Evolutionary conservation across 2,329 filamentous ascomycete genomes (phyloP).

Genomic region (Colletotrichum sp.): DNA sequence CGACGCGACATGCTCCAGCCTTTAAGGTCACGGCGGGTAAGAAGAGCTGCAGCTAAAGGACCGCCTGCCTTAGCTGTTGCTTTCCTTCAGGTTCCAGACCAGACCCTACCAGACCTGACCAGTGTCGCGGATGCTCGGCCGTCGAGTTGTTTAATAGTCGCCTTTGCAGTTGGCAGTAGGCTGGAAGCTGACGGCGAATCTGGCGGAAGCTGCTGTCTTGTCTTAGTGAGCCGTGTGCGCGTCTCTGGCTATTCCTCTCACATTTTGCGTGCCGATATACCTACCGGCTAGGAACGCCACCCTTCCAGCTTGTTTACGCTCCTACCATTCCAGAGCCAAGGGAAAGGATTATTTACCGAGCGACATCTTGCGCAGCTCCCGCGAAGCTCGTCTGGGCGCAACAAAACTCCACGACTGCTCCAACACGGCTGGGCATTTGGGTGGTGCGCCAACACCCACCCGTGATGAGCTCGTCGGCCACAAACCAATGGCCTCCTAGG

Average conservation of each 20-base stretch:
- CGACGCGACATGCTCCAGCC: slow-evolving; percentile 2
- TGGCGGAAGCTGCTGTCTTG: not conserved
- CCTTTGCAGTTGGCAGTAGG: slow-evolving; percentile 4
- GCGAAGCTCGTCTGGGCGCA: slow-evolving; percentile 20
- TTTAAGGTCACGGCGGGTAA: not conserved
- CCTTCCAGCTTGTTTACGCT: not conserved
- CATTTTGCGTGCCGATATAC: not conserved
- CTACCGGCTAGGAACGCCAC: not conserved
- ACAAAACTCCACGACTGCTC: slow-evolving; percentile 30
- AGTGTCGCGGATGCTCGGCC: not conserved
- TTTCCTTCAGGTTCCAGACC: not conserved
- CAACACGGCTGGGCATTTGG: slow-evolving; percentile 7
- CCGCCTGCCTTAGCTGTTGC: not conserved
- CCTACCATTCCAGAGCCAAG: not conserved
- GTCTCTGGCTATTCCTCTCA: not conserved
- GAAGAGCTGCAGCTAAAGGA: not conserved
- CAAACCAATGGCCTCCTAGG: slow-evolving; percentile 41
- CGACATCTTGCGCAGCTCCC: not conserved
- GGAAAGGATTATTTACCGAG: not conserved
- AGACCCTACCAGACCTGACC: not conserved
- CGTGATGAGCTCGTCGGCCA: slow-evolving; percentile 24
- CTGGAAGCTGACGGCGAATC: not conserved
- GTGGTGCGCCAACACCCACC: slow-evolving; percentile 18
- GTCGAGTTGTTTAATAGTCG: not conserved
- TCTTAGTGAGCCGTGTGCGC: not conserved